phyloP scores from a whole-genome alignment of 2,329 filamentous ascomycete species.

The Neopestalotiopsis clavispora region DNA sequence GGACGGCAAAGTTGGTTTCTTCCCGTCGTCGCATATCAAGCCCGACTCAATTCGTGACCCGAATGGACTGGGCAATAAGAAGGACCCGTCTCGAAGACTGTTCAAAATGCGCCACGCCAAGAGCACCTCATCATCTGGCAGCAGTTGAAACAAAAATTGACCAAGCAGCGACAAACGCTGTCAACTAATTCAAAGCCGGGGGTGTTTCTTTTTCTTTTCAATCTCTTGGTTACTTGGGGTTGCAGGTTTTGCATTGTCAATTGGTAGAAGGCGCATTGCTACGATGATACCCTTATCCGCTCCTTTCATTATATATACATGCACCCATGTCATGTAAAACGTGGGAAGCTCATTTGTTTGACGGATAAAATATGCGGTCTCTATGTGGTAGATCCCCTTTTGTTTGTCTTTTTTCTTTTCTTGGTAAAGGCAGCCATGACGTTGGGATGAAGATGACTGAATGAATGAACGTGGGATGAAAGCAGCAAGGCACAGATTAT shows the following conservation, averaged over 20 bases:
- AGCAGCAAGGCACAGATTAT: background rate
- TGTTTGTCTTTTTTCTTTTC: background rate
- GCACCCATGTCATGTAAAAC: background rate
- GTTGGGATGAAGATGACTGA: background rate
- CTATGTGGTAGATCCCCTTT: background rate
- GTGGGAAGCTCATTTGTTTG: background rate
- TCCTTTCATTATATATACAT: background rate
- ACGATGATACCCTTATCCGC: background rate
- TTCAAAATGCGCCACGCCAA: constrained; percentile 11
- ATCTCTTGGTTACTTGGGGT: background rate
- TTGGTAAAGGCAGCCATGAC: background rate
- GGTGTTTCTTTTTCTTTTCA: background rate
- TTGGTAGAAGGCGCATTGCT: background rate
- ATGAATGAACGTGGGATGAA: background rate
- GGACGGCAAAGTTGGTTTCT: constrained; percentile 58
- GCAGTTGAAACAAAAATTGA: background rate
- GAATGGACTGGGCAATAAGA: constrained; percentile 19
- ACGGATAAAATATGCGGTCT: background rate
- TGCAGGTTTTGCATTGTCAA: background rate
- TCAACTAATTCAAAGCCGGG: too few species aligned
- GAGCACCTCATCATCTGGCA: constrained; percentile 9
- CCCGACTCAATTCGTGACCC: constrained; percentile 47
- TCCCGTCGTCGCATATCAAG: constrained; percentile 56
- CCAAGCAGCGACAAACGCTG: background rate
- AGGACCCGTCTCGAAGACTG: background rate